A percentile compares a stretch with the other conserved stretches of the same genome.
Evolutionary conservation across 208 protist species (phyloP).

Genomic region (Porcisia deanei): DNA sequence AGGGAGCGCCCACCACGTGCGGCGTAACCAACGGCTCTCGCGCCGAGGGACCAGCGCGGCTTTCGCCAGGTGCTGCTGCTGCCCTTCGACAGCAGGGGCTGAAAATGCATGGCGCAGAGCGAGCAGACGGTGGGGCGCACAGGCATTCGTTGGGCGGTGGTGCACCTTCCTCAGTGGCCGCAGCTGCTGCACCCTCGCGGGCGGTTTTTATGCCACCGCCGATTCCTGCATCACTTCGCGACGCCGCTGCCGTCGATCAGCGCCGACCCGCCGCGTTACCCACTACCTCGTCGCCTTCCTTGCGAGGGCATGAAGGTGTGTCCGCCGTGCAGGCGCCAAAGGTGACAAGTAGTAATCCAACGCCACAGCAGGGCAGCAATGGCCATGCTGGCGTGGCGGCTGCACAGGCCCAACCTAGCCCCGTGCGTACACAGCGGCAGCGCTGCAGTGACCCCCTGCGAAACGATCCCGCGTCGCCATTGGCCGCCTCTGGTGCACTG

Average conservation of each 20-base stretch:
- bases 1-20: neutral
- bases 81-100: constrained; percentile 28
- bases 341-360: too few species aligned
- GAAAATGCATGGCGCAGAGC: neutral
- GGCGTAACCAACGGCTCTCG: neutral
- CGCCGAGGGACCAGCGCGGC: neutral
- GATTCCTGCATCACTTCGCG: constrained; percentile 21
- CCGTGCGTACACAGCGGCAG: neutral
- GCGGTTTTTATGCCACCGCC: constrained; percentile 21
- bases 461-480: neutral
- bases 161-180: neutral
- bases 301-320: neutral
- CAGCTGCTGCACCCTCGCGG: neutral
- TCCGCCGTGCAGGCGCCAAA: neutral
- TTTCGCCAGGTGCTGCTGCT: constrained; percentile 24
- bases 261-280: neutral
- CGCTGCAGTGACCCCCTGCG: neutral
- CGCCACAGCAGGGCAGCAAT: neutral
- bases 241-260: neutral
- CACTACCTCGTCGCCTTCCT: neutral
- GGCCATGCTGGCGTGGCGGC: neutral
- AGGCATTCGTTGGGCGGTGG: neutral
- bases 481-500: neutral
- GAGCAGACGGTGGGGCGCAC: neutral
- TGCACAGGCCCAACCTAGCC: neutral